phyloP scores from a whole-genome alignment of 2,329 filamentous ascomycete species.

The Aspergillus terreus region DNA sequence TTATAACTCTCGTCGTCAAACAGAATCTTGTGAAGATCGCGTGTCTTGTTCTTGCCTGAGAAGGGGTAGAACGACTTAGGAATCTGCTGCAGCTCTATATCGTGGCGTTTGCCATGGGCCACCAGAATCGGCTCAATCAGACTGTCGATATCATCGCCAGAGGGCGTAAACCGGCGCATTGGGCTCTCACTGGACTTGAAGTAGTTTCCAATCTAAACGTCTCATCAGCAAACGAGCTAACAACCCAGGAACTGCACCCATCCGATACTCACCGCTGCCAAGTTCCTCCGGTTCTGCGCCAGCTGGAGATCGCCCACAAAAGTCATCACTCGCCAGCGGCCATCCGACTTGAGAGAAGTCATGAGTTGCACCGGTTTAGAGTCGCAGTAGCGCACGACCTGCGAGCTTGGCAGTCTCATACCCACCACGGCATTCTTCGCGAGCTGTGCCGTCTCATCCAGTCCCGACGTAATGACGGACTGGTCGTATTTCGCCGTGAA shows the following conservation, averaged over 20 bases:
- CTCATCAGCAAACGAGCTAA: background rate
- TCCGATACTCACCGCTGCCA: conserved; percentile 36
- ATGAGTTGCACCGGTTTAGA: conserved; percentile 54
- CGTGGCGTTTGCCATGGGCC: conserved; percentile 45
- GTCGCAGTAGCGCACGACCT: conserved; percentile 59
- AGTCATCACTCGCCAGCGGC: conserved; percentile 50
- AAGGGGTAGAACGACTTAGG: conserved; percentile 55
- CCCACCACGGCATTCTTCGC: conserved; percentile 41
- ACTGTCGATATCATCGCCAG: conserved; percentile 46
- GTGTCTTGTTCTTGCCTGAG: conserved; percentile 49
- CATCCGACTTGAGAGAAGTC: conserved; percentile 49
- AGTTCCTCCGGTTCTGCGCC: conserved; percentile 18
- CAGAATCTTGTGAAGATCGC: conserved; percentile 58
- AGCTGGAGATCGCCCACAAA: conserved; percentile 45
- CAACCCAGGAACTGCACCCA: background rate
- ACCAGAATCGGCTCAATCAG: conserved; percentile 58
- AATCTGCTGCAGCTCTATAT: conserved; percentile 52
- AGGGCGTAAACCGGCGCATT: conserved; percentile 43
- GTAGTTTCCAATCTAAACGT: conserved; percentile 35
- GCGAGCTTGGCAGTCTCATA: conserved; percentile 52
- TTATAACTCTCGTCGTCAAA: conserved; percentile 55
- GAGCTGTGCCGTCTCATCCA: conserved; percentile 30
- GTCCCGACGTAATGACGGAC: conserved; percentile 44
- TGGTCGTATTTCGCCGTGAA: conserved; percentile 54
- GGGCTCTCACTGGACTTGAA: conserved; percentile 41